Base-by-base conservation (phyloP, 2,329 filamentous ascomycete species). In the Ciborinia camelliae region DNA sequence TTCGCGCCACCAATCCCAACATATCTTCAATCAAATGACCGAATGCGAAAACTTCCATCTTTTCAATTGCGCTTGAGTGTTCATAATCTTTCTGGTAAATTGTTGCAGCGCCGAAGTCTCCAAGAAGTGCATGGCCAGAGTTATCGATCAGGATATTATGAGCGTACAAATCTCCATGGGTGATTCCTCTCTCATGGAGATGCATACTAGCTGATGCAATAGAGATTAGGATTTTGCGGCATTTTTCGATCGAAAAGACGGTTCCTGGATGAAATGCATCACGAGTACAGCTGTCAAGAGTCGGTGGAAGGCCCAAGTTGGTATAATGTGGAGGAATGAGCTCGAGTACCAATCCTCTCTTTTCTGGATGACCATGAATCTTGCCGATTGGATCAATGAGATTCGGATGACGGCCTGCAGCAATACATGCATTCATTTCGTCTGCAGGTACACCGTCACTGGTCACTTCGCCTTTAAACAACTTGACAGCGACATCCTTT, bases 41-140 rank as follows among this genome's bases (percentile, higher is more conserved):
- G 70, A 82, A 82, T 0, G 80, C 81, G 47, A 81, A 73, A 7
- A 82, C 77, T 68, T 82, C 81, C 51, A 82, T 68, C 66, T 71
- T 76, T 70, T 83, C 79, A 12, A 82, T 63, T 28, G 62, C 66
- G 2, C 71, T 67, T 26, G 66, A 66, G 35, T 71, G 62, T 26
- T 67, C 66, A 58, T 69, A 59, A 6, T 68, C 66, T n/a, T 64
- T 69, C 48, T 70, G 71, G 65, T 82, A 81, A 18, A 81, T 73
- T 0, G 80, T 81, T 1, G 80, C 80, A 1, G 80, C 81, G 14
- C 80, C 79, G 63, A 82, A 81, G 60, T 81, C 80, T 30, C 79
- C 79, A 3, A 82, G 73, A 15, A 82, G 69, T 4, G 80, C 79
- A 67, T 82, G 79, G 1, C 75, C 78, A 12, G 71, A 72, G 28